Evolutionary conservation across 1,284 basidiomycete genomes (phyloP).

Genomic region (Cryptococcus sp.): DNA sequence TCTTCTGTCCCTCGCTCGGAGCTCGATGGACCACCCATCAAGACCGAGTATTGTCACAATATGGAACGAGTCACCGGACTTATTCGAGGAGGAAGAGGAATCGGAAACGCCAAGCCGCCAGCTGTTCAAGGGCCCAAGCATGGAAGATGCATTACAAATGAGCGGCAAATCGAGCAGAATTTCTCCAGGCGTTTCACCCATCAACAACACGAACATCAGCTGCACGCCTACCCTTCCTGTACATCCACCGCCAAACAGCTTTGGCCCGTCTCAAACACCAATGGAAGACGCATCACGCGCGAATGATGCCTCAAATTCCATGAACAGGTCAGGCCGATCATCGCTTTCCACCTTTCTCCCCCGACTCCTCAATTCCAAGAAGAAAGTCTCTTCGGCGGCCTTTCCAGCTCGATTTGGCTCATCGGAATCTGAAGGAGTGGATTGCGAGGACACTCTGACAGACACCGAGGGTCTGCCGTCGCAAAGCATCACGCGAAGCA

Average conservation of each 20-base stretch:
- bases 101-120: conserved; percentile 24
- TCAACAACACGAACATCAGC: conserved; percentile 4
- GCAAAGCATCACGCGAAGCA: conserved; percentile 1
- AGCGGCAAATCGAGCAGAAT: no score
- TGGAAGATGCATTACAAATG: conserved; percentile 1
- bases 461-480: conserved; percentile 16
- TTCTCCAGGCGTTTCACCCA: not conserved
- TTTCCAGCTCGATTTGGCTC: not conserved
- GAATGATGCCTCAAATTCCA: conserved; percentile 4
- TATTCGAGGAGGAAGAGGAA: conserved; percentile 22
- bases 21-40: conserved; percentile 22
- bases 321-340: conserved; percentile 1
- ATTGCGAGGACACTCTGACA: conserved; percentile 21
- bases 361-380: conserved; percentile 15
- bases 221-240: not conserved
- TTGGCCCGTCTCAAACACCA: not conserved
- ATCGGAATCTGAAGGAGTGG: not conserved
- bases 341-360: conserved; percentile 16
- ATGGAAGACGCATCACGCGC: not conserved
- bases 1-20: conserved; percentile 32
- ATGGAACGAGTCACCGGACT: conserved; percentile 25
- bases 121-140: conserved; percentile 13
- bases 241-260: not conserved
- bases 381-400: conserved; percentile 10
- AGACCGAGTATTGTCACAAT: conserved; percentile 29